Conservation (phyloP, 148 eudicot species). For the Vaccinium corymbosum region DNA sequence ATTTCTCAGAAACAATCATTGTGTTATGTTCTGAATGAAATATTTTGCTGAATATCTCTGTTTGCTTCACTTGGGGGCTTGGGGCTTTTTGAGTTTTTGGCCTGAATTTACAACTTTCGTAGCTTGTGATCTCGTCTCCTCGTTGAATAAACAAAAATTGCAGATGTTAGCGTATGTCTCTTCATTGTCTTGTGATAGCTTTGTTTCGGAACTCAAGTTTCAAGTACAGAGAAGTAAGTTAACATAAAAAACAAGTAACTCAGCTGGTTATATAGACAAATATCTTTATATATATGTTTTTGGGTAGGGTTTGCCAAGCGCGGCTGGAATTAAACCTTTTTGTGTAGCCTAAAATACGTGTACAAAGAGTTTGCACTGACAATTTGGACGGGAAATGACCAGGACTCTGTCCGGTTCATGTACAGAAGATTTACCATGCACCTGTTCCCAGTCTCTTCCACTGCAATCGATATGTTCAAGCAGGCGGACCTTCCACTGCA, state of each 20-base stretch:
- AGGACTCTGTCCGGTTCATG: not conserved
- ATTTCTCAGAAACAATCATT: not conserved
- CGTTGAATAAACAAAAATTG: not conserved
- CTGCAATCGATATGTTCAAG: not conserved
- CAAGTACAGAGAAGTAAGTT: not conserved
- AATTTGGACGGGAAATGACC: not conserved
- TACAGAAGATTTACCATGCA: not conserved
- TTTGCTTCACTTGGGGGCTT: not conserved
- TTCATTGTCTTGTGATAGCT: not conserved
- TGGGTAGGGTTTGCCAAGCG: not conserved
- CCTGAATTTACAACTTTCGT: not conserved
- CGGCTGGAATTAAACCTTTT: not conserved
- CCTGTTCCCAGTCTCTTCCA: not conserved
- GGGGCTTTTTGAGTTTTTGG: not conserved
- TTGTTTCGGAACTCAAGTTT: not conserved
- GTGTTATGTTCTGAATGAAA: not conserved
- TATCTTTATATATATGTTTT: too few relatives aligned
- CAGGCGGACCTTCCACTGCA: not conserved
- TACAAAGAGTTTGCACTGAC: not conserved
- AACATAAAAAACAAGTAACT: too few relatives aligned
- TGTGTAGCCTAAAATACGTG: not conserved
- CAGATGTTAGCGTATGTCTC: not conserved
- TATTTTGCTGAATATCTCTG: not conserved
- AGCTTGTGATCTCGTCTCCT: too few relatives aligned
- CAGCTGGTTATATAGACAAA: too few relatives aligned